Evolutionary conservation across 805 yeast genomes (phyloP).

Genomic region (Helenozyma rhizophorensis): DNA sequence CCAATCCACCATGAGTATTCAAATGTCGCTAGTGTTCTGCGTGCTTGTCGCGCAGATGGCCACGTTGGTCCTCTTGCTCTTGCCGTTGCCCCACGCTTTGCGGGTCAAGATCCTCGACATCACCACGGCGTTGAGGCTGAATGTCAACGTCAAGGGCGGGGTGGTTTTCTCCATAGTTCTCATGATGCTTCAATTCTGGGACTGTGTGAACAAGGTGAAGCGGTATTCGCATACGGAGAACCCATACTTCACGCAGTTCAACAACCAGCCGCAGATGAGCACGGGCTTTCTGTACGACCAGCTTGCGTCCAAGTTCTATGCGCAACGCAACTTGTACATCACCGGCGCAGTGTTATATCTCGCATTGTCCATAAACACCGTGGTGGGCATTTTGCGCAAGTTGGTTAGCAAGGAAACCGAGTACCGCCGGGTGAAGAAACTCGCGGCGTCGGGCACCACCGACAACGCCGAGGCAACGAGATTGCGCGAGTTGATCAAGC

Average conservation of each 20-base stretch:
- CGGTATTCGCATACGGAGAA: constrained; percentile 16
- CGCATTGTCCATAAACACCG: constrained; percentile 50
- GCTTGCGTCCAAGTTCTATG: constrained; percentile 56
- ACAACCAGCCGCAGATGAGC: constrained; percentile 11
- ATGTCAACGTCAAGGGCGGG: constrained; percentile 43
- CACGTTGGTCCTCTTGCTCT: constrained; percentile 41
- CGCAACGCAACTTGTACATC: constrained; percentile 59
- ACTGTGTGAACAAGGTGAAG: constrained; percentile 46
- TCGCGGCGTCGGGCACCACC: constrained; percentile 2
- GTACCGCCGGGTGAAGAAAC: constrained; percentile 17
- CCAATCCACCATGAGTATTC: constrained; percentile 39
- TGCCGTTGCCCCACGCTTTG: constrained; percentile 51
- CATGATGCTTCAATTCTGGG: constrained; percentile 48
- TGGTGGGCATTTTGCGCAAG: constrained; percentile 48
- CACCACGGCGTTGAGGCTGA: constrained; percentile 29
- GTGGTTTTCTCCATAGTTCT: constrained; percentile 37
- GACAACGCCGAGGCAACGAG: constrained; percentile 24
- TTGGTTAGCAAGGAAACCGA: constrained; percentile 43
- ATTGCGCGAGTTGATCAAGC: constrained; percentile 31
- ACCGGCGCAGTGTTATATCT: constrained; percentile 61
- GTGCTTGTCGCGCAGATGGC: constrained; percentile 51
- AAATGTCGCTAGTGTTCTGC: constrained; percentile 44
- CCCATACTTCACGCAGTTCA: constrained; percentile 17
- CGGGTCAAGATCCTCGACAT: constrained; percentile 41
- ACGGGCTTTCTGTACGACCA: constrained; percentile 40